Conservation (phyloP, 108 stramenopile genomes). For the Cyclotella kingstonii region DNA sequence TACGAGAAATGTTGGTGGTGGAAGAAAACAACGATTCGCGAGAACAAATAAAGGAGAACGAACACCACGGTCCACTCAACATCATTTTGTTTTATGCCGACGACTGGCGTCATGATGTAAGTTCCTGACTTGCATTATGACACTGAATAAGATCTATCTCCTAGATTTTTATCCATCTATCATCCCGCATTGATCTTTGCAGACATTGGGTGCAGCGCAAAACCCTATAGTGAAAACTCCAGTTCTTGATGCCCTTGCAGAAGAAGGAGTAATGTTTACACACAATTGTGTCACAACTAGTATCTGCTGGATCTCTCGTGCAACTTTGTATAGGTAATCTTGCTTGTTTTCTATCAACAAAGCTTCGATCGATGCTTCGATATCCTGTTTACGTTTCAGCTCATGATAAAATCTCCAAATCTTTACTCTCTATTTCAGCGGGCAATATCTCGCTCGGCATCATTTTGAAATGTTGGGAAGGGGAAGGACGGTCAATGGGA, state of each 20-base stretch:
- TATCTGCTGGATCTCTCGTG: constrained; percentile 68
- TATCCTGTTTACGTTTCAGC: too few species aligned
- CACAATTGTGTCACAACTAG: constrained; percentile 67
- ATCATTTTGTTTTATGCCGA: constrained; percentile 49
- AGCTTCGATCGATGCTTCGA: too few species aligned
- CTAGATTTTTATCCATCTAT: not conserved
- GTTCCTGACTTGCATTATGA: not conserved
- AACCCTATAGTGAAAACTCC: constrained; percentile 64
- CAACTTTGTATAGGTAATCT: constrained; percentile 44
- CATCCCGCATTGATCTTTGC: not conserved
- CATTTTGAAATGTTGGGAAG: constrained; percentile 42
- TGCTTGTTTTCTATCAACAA: too few species aligned
- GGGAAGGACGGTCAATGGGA: constrained; percentile 42
- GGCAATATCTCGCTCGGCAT: constrained; percentile 61
- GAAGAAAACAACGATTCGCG: not conserved
- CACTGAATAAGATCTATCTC: too few species aligned
- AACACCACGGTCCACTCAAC: constrained; percentile 42
- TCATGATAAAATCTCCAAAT: not conserved
- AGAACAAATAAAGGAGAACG: constrained; percentile 27
- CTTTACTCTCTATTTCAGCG: constrained; percentile 6
- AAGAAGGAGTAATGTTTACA: constrained; percentile 63
- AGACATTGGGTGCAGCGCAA: constrained; percentile 45
- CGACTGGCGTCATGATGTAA: constrained; percentile 54
- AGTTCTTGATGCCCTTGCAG: constrained; percentile 52
- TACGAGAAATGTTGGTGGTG: not conserved